Evolutionary conservation across 2,329 filamentous ascomycete species (phyloP).

Genomic region (Cercospora zeina): DNA sequence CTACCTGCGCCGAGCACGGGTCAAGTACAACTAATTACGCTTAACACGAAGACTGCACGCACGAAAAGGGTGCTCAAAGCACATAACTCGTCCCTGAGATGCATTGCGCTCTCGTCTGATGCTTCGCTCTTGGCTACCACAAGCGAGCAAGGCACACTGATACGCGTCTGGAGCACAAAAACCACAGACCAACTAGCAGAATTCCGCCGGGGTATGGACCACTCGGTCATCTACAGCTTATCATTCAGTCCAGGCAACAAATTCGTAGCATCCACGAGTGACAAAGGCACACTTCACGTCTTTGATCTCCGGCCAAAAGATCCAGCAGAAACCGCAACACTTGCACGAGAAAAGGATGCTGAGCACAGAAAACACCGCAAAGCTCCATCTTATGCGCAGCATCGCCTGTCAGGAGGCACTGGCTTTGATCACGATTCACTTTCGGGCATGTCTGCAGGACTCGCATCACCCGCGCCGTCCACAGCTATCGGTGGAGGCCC

Average conservation of each 20-base stretch:
- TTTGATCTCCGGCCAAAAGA: conserved; percentile 73
- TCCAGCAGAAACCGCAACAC: conserved; percentile 14
- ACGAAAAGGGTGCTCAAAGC: conserved; percentile 87
- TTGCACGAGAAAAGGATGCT: conserved; percentile 11
- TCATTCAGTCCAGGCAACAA: conserved; percentile 80
- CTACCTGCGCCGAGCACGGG: conserved; percentile 86
- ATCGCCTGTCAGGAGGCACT: conserved; percentile 30
- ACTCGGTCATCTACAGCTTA: conserved; percentile 81
- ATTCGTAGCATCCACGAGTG: conserved; percentile 86
- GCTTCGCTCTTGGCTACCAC: conserved; percentile 83
- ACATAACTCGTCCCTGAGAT: conserved; percentile 75
- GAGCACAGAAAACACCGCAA: conserved; percentile 30
- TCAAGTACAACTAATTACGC: conserved; percentile 83
- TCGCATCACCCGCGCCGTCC: conserved; percentile 31
- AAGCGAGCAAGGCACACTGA: conserved; percentile 86
- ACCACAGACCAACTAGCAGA: conserved; percentile 81
- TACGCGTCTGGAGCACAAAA: conserved; percentile 78
- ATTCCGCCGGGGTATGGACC: conserved; percentile 83
- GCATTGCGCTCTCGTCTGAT: conserved; percentile 76
- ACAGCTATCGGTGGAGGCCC: conserved; percentile 23
- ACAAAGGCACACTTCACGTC: conserved; percentile 93
- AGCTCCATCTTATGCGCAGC: conserved; percentile 25
- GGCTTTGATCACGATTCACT: conserved; percentile 29
- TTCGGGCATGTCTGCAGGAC: conserved; percentile 32
- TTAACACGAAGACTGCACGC: conserved; percentile 65